Base-by-base conservation (phyloP, 2,329 filamentous ascomycete genomes). In the Knoxdaviesia capensis region DNA sequence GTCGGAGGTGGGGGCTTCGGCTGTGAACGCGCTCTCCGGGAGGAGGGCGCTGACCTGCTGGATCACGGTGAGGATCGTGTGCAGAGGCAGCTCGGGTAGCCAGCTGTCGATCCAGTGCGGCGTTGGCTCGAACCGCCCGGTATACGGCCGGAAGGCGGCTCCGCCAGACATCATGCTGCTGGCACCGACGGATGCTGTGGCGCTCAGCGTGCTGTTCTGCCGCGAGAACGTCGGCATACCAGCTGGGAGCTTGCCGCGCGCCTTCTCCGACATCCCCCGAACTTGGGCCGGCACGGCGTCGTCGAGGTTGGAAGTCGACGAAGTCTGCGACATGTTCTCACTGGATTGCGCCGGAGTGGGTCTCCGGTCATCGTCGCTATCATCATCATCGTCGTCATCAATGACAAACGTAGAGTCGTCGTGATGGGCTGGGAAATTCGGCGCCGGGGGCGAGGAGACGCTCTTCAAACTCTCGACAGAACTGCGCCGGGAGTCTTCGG, bases 241-340 rank as follows among this genome's bases (percentile, higher is more conserved):
- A 8, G 82, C 85, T 31, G 88, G 90, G 76, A 93, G 85, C 59
- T 98, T 98, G 6, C 90, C 90, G 40, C 90, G 70, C 10, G 90
- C 90, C 57, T 96, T 98, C 59, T 96, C 90, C 20, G 88, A 94
- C 83, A 96, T 94, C 43, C 86, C 86, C 44, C 84, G 74, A 31
- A 93, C 57, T 55, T 94, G 87, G 20, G 77, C 68, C 9, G 85
- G 86, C 7, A 93, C 74, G 4, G 80, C 79, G 46, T 92, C 86
- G 45, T 92, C 85, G 1, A 71, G 61, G 35, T 66, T 65, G 0
- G 73, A 74, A 0, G 74, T 73, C 0, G 83, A 88, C 4, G 81
- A 77, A 28, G 79, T 72, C 34, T 76, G 69, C 47, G 71, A 67
- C 51, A 76, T 59, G 46, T 69, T 61, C 56, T 80, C 63, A 57